Evolutionary conservation across 129 eudicot genomes (phyloP).

Genomic region (Centella asiatica): DNA sequence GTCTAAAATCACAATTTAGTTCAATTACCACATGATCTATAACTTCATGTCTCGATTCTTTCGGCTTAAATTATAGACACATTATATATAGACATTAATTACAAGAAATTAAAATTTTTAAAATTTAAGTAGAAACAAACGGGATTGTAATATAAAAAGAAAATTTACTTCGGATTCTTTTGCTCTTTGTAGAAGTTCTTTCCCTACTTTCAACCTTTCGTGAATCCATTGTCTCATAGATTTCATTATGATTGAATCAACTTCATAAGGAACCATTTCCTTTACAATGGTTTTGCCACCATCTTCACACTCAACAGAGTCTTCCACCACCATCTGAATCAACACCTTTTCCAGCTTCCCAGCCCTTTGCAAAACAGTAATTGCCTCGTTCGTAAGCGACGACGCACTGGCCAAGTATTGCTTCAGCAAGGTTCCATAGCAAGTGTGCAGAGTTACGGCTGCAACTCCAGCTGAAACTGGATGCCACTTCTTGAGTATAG

Average conservation of each 20-base stretch:
- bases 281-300: slow-evolving; percentile 63
- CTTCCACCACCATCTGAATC: slow-evolving; percentile 85
- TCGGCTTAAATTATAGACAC: too few relatives aligned
- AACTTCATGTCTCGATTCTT: too few relatives aligned
- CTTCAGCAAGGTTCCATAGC: slow-evolving; percentile 61
- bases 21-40: background rate
- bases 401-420: slow-evolving; percentile 58
- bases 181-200: slow-evolving; percentile 47
- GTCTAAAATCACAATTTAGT: slow-evolving; percentile 36
- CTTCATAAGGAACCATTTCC: slow-evolving; percentile 82
- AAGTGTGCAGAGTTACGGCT: slow-evolving; percentile 70
- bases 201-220: slow-evolving; percentile 51
- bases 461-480: slow-evolving; percentile 91
- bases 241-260: slow-evolving; percentile 52
- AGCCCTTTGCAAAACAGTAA: slow-evolving; percentile 60
- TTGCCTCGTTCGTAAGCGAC: slow-evolving; percentile 38
- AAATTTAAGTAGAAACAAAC: too few relatives aligned
- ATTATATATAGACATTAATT: too few relatives aligned
- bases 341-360: slow-evolving; percentile 79
- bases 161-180: slow-evolving; percentile 79
- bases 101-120: too few relatives aligned
- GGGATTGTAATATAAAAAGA: too few relatives aligned
- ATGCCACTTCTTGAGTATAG: slow-evolving; percentile 70
- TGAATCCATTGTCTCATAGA: slow-evolving; percentile 57
- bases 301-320: slow-evolving; percentile 74